phyloP scores from a whole-genome alignment of 2,329 filamentous ascomycete species.

The Diaporthe eres region DNA sequence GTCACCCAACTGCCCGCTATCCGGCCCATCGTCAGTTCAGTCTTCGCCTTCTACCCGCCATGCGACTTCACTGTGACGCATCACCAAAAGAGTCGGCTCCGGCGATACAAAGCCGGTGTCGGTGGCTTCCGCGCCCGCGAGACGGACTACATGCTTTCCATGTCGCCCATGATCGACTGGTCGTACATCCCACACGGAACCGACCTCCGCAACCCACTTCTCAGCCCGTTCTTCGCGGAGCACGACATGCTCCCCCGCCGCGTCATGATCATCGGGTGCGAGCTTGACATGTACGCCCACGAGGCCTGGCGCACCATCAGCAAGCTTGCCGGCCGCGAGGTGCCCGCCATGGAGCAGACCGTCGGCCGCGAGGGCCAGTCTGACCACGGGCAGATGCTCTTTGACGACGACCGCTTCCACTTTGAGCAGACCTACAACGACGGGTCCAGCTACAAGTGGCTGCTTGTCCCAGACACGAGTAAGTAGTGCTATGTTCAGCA shows the following conservation, averaged over 20 bases:
- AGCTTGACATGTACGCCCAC: conserved; percentile 38
- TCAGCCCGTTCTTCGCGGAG: conserved; percentile 34
- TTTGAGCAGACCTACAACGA: conserved; percentile 36
- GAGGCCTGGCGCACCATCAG: conserved; percentile 39
- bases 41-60: conserved; percentile 36
- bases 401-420: conserved; percentile 36
- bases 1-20: conserved; percentile 31
- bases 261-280: conserved; percentile 36
- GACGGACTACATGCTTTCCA: conserved; percentile 37
- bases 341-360: conserved; percentile 13
- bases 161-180: conserved; percentile 38
- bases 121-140: conserved; percentile 36
- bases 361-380: conserved; percentile 31
- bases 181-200: conserved; percentile 33
- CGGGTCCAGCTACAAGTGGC: conserved; percentile 38
- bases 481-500: neutral
- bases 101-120: conserved; percentile 35
- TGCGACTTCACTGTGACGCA: conserved; percentile 33
- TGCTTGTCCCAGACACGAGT: conserved; percentile 35
- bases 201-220: conserved; percentile 33
- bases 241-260: conserved; percentile 34
- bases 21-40: conserved; percentile 33
- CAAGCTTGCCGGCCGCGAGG: conserved; percentile 34
- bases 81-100: conserved; percentile 27
- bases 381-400: conserved; percentile 29